Percentiles rank a stretch among this genome's conserved stretches.
phyloP scores from a whole-genome alignment of 2,329 filamentous ascomycete genomes.

The Juglanconis sp. region DNA sequence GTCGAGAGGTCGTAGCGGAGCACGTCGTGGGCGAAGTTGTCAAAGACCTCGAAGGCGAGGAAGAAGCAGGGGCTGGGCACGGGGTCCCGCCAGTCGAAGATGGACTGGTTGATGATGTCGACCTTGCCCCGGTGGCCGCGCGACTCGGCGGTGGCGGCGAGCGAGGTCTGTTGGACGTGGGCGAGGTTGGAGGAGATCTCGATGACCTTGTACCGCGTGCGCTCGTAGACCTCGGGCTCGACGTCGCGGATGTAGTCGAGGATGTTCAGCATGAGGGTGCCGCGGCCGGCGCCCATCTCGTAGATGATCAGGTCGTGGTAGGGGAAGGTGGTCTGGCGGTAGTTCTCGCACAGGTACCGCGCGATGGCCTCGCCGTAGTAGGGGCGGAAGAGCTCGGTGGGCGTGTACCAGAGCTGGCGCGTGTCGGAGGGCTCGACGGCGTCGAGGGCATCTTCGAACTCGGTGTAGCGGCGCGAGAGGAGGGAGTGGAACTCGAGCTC shows the following conservation, averaged over 20 bases:
- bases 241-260: conserved; percentile 90
- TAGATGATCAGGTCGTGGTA: conserved; percentile 98
- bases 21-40: conserved; percentile 95
- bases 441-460: conserved; percentile 88
- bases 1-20: conserved; percentile 85
- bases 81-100: conserved; percentile 88
- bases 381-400: conserved; percentile 92
- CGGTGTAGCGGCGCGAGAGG: conserved; percentile 75
- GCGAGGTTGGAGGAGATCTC: conserved; percentile 88
- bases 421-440: conserved; percentile 65
- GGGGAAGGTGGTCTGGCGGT: conserved; percentile 88
- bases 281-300: conserved; percentile 96
- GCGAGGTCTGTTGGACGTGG: conserved; percentile 68
- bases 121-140: conserved; percentile 80
- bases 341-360: conserved; percentile 93
- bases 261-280: conserved; percentile 97
- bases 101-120: conserved; percentile 89
- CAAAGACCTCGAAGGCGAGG: conserved; percentile 94
- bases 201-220: conserved; percentile 92
- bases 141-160: conserved; percentile 63
- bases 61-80: conserved; percentile 97
- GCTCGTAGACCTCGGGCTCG: conserved; percentile 87
- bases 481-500: conserved; percentile 79
- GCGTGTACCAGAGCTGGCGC: conserved; percentile 95
- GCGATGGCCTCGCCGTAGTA: conserved; percentile 97